Base-by-base conservation (phyloP, 306 rosid genomes). In the Spatholobus suberectus region DNA sequence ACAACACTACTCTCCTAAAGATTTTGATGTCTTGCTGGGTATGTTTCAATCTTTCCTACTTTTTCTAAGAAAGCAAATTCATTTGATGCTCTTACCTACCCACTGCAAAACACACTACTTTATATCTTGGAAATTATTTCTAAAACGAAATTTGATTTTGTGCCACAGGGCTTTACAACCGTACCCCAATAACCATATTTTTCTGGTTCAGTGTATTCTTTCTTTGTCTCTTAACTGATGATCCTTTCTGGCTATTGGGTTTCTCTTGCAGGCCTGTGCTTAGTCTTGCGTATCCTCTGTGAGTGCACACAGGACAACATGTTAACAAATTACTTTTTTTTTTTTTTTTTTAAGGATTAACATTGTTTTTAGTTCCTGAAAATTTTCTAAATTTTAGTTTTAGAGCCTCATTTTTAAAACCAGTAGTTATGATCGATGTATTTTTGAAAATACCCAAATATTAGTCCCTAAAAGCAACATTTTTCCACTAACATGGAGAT, bases 271-370 rank as follows among this genome's bases (percentile, higher is more conserved):
- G 99, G 94, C 99, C 99, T 67, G 91, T 96, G 86, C 81, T 96
- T 69, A 92, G 97, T 81, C 98, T 94, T 85, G 98, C 86, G 61
- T 96, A 94, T 90, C 99, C 99, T 84, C 88, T 96, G 99, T 96
- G 87, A 94, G 98, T 84, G 51, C 63, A 43, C 71, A 46, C 67
- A 57, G 11, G 18, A 41, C 51, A 20, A 41, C 51, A 20, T 51
- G 14, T 20, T 43, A 43, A 41, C 6, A 27, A 2, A 26, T 21
- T 70, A 41, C 13, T 12, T 47, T 51, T 29, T 29, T 29, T 47
- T 51, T 29, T 29, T 29, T 1, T 29, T 29, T 17, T 17, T 51
- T 6, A 51, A 51, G 37, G 35, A 58, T 58, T 24, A 3, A 52
- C 59, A 2, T 1, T 52, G 11, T 52, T 8, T 52, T 52, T 52